Evolutionary conservation across 768 basidiomycete genomes (phyloP).

Genomic region (Leccinum subtestaceum): DNA sequence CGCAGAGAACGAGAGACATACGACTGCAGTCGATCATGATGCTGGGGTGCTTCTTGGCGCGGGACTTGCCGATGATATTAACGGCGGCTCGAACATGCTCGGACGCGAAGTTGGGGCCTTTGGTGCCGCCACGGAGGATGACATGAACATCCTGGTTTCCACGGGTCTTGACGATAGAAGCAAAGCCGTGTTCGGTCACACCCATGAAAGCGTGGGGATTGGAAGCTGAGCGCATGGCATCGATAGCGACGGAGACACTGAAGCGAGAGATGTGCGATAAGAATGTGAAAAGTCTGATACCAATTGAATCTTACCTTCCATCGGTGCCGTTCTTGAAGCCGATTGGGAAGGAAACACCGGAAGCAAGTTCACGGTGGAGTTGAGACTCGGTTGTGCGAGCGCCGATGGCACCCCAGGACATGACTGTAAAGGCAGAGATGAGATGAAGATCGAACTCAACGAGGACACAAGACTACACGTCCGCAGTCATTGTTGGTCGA

Average conservation of each 20-base stretch:
- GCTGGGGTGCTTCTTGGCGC: conserved; percentile 50
- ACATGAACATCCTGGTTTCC: conserved; percentile 90
- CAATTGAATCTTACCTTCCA: conserved; percentile 53
- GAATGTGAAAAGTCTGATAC: background rate
- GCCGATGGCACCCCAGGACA: conserved; percentile 94
- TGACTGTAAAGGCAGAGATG: conserved; percentile 40
- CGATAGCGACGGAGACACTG: conserved; percentile 85
- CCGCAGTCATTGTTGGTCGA: too few relatives aligned
- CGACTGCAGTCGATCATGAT: conserved; percentile 89
- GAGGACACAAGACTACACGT: conserved; percentile 19
- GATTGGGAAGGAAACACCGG: conserved; percentile 95
- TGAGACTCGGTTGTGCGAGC: conserved; percentile 97
- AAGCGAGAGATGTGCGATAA: conserved; percentile 1
- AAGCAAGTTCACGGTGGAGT: conserved; percentile 94
- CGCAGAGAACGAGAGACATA: conserved; percentile 35
- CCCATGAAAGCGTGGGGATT: conserved; percentile 98
- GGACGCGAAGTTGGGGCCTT: conserved; percentile 83
- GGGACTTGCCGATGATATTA: conserved; percentile 62
- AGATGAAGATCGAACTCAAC: background rate
- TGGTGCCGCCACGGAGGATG: conserved; percentile 90
- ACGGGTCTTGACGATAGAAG: conserved; percentile 90
- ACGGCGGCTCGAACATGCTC: conserved; percentile 69
- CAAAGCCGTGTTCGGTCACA: conserved; percentile 81
- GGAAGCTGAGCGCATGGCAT: conserved; percentile 91
- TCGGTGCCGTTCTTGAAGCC: conserved; percentile 99